Conservation (phyloP, 73 alveolate genomes). For the Effrenium voratum region DNA sequence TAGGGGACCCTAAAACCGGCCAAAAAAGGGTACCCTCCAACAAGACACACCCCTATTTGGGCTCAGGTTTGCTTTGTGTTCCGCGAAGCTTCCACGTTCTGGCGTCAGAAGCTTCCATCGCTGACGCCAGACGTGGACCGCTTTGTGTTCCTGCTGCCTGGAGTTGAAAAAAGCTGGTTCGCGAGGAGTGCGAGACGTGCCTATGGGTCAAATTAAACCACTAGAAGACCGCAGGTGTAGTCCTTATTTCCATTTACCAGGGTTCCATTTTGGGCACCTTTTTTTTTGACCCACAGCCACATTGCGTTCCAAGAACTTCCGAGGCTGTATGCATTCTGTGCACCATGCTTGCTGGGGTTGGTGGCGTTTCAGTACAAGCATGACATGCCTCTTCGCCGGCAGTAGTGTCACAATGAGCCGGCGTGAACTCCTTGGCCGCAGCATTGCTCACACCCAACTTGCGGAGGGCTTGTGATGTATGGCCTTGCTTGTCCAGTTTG, state of each 20-base stretch:
- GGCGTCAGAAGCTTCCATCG: conserved; percentile 85
- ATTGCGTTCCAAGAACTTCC: too few relatives aligned
- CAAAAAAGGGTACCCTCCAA: too few relatives aligned
- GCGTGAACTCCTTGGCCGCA: not conserved
- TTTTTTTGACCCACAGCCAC: too few relatives aligned
- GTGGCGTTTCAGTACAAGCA: conserved; percentile 85
- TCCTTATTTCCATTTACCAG: too few relatives aligned
- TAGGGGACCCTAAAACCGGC: too few relatives aligned
- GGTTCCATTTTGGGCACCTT: too few relatives aligned
- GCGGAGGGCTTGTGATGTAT: too few relatives aligned
- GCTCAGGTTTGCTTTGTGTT: conserved; percentile 75
- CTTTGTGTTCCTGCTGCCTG: conserved; percentile 59
- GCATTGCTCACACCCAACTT: too few relatives aligned
- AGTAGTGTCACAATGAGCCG: not conserved
- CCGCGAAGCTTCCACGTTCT: conserved; percentile 86
- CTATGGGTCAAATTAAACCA: too few relatives aligned
- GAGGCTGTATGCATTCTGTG: conserved; percentile 75
- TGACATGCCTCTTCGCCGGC: conserved; percentile 12
- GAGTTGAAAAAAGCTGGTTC: not conserved
- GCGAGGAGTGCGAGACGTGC: not conserved
- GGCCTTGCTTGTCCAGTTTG: too few relatives aligned
- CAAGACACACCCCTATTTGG: too few relatives aligned
- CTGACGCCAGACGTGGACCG: conserved; percentile 90
- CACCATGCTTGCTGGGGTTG: conserved; percentile 78
- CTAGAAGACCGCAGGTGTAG: too few relatives aligned